Evolutionary conservation across 495 filamentous ascomycete genomes (phyloP), one percentile per base, ranked within the genome.

Genomic region (Xylaria acuta): DNA sequence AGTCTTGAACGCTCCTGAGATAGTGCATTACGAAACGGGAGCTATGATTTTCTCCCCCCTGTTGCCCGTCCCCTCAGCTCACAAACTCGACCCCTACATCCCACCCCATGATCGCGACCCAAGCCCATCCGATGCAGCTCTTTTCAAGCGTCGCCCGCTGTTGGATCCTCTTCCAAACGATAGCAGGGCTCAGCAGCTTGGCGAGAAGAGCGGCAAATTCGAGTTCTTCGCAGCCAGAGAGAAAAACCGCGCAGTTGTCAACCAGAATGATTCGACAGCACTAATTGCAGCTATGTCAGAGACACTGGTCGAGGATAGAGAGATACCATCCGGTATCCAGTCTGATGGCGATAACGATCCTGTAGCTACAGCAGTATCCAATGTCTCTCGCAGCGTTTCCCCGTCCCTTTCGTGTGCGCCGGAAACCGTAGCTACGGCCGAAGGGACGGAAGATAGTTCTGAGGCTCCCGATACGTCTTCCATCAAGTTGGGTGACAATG

Each of bases 71-170:
- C 32, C 1, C 12, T 30, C 14, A 56, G 7, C 27, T 18, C 53
- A 7, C 18, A 14, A 18, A 25, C n/a, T 53, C 49, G 25, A n/a
- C 11, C 12, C 12, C 27, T 18, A 30, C 22, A 59, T 30, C n/a
- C 36, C 70, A 63, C 34, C 43, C 12, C 16, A 63, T 41, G 38
- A 22, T 67, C 40, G 63, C 41, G 76, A 81, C 22, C 77, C 82
- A 36, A 83, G 83, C 69, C 83, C 82, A 25, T 84, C 83, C 16
- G 84, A 86, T 75, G 83, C 83, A 63, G 82, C 79, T 16, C 80
- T 85, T 78, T 77, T 82, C 22, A 82, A 83, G 75, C 75, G 72
- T 36, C 71, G 54, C 27, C 67, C 64, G n/a, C n/a, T 70, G 8
- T 59, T 70, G 45, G 67, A 60, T 43, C 45, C 54, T 5, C 5